Evolutionary conservation across 495 filamentous ascomycete genomes (phyloP), one percentile per base, ranked within the genome.

Genomic region (Aspergillus egyptiacus): DNA sequence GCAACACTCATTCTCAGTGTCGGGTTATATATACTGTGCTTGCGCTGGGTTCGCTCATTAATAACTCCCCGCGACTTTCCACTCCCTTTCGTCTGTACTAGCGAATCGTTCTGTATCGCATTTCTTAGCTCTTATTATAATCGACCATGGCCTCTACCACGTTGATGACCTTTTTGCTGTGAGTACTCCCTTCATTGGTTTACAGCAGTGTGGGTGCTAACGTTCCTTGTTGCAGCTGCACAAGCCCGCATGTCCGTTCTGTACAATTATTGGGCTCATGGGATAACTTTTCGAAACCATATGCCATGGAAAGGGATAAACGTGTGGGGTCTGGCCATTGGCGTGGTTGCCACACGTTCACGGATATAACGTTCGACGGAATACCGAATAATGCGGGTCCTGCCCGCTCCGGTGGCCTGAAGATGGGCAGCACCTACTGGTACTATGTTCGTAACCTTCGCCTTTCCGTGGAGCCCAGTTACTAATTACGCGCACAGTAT

Each of bases 341-440:
- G 90, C 77, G 81, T 48, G 90, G 90, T 45, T 95, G 89, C 58
- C 83, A 89, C 65, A 77, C 79, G 4, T 95, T 93, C 64, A 77
- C 84, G 51, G 81, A 91, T 60, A 94, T 93, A 54, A 79, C 86
- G 48, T 87, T 83, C 52, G 90, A 95, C 62, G 89, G 88, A 17
- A 76, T 85, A 45, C 59, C 71, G 11, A 38, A 55, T n/a, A 65
- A 73, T 34, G 67, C 70, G 35, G 67, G 65, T 10, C 66, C 74
- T 33, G 81, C 80, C 58, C 79, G 89, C 46, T 76, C 77, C 25
- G 90, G 89, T 23, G 90, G 84, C 18, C 74, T 96, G 47, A 93
- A 86, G 65, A 93, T 93, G 86, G 90, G 89, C 22, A 81, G 82
- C n/a, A 89, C 81, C 7, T 95, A 95, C 67, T 95, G 90, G 78